These are phyloP conservation scores for Boletus austroedulis DNA, from an alignment of 1,284 basidiomycete genomes.

Conservation along the genomic window DNA sequence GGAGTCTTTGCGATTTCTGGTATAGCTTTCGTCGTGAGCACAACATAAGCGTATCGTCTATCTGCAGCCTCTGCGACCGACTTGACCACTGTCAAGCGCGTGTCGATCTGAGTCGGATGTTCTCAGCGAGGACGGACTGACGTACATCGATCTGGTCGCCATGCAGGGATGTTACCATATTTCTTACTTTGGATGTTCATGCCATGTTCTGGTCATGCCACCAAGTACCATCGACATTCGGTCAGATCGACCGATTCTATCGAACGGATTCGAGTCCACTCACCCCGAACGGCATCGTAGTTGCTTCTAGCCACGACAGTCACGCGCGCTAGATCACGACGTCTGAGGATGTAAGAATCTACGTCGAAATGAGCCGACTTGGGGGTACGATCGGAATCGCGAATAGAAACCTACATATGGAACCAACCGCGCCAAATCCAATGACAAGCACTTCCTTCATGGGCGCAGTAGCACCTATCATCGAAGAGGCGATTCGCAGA, in stretches of 20 bases:
- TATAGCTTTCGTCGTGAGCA: conserved; percentile 71
- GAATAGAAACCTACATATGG: conserved; percentile 44
- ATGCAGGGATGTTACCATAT: conserved; percentile 56
- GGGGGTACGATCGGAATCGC: background rate
- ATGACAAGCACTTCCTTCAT: conserved; percentile 54
- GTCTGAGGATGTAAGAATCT: conserved; percentile 65
- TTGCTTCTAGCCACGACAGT: conserved; percentile 77
- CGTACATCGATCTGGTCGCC: conserved; percentile 63
- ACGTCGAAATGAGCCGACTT: background rate
- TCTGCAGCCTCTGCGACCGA: conserved; percentile 61
- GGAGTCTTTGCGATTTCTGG: conserved; percentile 65
- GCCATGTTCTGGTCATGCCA: conserved; percentile 41
- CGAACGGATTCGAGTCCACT: conserved; percentile 6
- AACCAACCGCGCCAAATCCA: conserved; percentile 57
- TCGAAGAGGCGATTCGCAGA: background rate
- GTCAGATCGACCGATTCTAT: background rate
- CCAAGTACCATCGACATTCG: background rate
- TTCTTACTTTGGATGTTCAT: conserved; percentile 57
- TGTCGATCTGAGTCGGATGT: background rate
- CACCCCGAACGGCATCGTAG: conserved; percentile 56
- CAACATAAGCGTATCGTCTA: conserved; percentile 59
- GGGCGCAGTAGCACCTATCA: background rate
- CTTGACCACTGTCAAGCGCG: conserved; percentile 46
- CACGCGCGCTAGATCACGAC: conserved; percentile 60
- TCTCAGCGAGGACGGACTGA: conserved; percentile 4